Conservation (phyloP, 805 yeast genomes). For the Metahyphopichia silvanorum region DNA sequence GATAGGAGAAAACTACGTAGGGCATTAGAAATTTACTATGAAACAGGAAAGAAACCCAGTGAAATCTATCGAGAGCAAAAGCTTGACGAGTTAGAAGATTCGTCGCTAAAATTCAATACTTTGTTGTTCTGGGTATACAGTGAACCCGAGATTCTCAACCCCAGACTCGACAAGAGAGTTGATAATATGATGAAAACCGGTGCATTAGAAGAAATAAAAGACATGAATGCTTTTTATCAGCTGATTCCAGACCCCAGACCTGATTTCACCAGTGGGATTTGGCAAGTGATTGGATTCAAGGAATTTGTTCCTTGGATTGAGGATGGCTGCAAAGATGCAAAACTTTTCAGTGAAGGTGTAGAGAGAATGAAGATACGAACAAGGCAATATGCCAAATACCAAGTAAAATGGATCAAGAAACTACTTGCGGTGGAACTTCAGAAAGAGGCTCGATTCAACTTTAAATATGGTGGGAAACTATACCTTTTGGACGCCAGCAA, state of each 20-base stretch:
- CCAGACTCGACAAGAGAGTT: conserved; percentile 73
- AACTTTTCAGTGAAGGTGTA: conserved; percentile 43
- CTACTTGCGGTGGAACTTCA: conserved; percentile 58
- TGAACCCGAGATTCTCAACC: conserved; percentile 52
- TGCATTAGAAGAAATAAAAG: conserved; percentile 64
- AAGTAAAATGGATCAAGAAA: conserved; percentile 86
- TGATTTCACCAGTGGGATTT: conserved; percentile 69
- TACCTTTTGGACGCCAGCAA: conserved; percentile 78
- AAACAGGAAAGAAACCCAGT: conserved; percentile 67
- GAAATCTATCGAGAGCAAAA: conserved; percentile 65
- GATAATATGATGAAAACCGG: conserved; percentile 78
- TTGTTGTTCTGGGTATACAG: conserved; percentile 83
- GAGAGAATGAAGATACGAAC: conserved; percentile 82
- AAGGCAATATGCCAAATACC: conserved; percentile 81
- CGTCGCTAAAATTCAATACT: conserved; percentile 55
- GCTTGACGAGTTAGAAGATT: conserved; percentile 35
- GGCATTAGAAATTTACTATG: conserved; percentile 74
- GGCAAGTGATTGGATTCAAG: conserved; percentile 94
- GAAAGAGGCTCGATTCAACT: conserved; percentile 43
- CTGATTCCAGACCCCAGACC: conserved; percentile 31
- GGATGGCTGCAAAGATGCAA: conserved; percentile 11
- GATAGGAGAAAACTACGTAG: conserved; percentile 76
- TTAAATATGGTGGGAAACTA: conserved; percentile 58
- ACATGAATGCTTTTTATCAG: conserved; percentile 47
- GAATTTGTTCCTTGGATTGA: conserved; percentile 76